Evolutionary conservation across 2,329 filamentous ascomycete genomes (phyloP), one percentile per base, ranked within the genome.

Genomic region (Microdochium trichocladiopsis): DNA sequence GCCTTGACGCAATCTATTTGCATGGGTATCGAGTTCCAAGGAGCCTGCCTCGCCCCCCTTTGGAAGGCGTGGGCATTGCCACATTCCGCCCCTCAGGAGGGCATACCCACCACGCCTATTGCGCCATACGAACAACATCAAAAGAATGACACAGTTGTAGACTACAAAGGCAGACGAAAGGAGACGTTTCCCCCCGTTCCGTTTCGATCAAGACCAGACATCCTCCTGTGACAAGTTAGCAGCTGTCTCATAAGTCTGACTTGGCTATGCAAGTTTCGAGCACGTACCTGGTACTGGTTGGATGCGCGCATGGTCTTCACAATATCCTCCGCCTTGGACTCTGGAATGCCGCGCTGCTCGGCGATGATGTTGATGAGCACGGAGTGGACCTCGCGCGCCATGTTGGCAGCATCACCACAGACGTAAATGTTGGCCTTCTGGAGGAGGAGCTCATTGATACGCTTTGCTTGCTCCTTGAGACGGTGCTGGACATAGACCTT

Each of bases 401-500:
- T 96, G 75, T 96, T 92, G 52, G 94, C 89, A 1, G 95, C 95
- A 67, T 99, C 94, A 73, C 94, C 94, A 64, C 95, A 99, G 53
- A 99, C 93, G 69, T 99, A 99, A 69, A 99, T 92, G 72, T 94
- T 96, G 4, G 90, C 94, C 69, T 92, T 88, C 70, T 91, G 78
- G 60, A 87, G 78, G 10, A 99, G 78, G 1, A 99, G 82, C 58
- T 93, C 85, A 72, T 95, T 93, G 72, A 99, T 80, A 62, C 96
- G 84, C 63, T 88, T 81, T 54, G 88, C 85, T 50, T 85, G 79
- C 70, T 97, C 90, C 72, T 88, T 87, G 55, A 99, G 79, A 56
- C 88, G 82, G 72, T 99, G 91, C 73, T 99, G 94, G 22, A 99
- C 94, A 66, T 99, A 99, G 36, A 99, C 89, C 74, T 99, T 99